A percentile compares a stretch with the other conserved stretches of the same genome.
Evolutionary conservation across 768 basidiomycete genomes (phyloP).

Genomic region (Hypholoma sublateritium): DNA sequence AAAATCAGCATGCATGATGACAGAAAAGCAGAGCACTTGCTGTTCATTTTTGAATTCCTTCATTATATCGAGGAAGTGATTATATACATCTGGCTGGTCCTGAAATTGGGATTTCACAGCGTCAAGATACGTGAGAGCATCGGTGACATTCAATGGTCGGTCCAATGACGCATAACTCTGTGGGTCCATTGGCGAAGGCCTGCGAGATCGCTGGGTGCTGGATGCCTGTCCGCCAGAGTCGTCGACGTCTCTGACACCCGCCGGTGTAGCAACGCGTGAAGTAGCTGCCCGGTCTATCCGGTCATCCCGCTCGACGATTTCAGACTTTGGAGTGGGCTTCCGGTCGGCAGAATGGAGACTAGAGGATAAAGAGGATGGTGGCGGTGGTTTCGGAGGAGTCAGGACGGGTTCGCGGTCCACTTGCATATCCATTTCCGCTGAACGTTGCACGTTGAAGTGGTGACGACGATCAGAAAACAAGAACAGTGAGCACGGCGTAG

Average conservation of each 20-base stretch:
- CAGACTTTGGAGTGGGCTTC: constrained; percentile 9
- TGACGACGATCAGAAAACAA: constrained; percentile 21
- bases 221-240: constrained; percentile 7
- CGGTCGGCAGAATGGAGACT: constrained; percentile 8
- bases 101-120: constrained; percentile 90
- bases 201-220: constrained; percentile 21
- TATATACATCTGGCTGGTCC: constrained; percentile 94
- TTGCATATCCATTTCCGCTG: constrained; percentile 11
- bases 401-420: constrained; percentile 10
- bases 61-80: constrained; percentile 95
- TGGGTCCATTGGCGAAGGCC: constrained; percentile 26
- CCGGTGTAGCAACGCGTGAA: constrained; percentile 8
- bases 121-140: constrained; percentile 90
- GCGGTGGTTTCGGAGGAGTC: background rate
- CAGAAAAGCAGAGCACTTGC: constrained; percentile 42
- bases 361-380: background rate
- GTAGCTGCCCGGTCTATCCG: constrained; percentile 5
- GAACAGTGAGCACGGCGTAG: background rate
- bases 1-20: background rate
- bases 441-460: constrained; percentile 1
- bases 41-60: constrained; percentile 97
- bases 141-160: constrained; percentile 89
- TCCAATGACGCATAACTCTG: constrained; percentile 31
- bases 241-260: background rate
- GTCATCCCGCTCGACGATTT: constrained; percentile 1